phyloP scores from a whole-genome alignment of 257 asterid species.

The Jacaranda copaia region DNA sequence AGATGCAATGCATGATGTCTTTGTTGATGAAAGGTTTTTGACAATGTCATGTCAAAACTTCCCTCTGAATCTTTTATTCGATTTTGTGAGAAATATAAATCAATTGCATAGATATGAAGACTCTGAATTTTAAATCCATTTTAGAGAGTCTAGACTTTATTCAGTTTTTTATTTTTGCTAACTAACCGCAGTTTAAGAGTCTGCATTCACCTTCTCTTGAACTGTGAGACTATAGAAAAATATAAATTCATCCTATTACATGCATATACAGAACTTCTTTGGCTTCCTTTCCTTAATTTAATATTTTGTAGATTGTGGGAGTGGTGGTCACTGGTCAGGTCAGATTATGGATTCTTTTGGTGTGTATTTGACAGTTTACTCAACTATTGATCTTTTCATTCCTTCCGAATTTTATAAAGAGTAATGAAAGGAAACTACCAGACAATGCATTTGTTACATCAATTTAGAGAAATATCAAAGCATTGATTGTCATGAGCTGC shows the following conservation, averaged over 20 bases:
- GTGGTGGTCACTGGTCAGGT: neutral
- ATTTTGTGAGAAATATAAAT: neutral
- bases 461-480: neutral
- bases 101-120: neutral
- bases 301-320: neutral
- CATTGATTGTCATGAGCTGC: neutral
- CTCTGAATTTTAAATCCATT: neutral
- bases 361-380: neutral
- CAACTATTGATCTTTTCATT: neutral
- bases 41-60: neutral
- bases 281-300: neutral
- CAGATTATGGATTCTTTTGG: neutral
- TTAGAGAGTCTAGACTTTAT: neutral
- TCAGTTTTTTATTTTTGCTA: constrained; percentile 15
- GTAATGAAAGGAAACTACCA: neutral
- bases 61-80: neutral
- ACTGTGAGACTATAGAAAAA: neutral
- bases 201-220: neutral
- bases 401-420: neutral
- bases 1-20: neutral
- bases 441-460: neutral
- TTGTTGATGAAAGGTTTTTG: neutral
- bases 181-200: neutral
- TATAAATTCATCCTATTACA: constrained; percentile 1
- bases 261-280: neutral